Evolutionary conservation across 768 basidiomycete genomes (phyloP).

Genomic region (Suillus subalutaceus): DNA sequence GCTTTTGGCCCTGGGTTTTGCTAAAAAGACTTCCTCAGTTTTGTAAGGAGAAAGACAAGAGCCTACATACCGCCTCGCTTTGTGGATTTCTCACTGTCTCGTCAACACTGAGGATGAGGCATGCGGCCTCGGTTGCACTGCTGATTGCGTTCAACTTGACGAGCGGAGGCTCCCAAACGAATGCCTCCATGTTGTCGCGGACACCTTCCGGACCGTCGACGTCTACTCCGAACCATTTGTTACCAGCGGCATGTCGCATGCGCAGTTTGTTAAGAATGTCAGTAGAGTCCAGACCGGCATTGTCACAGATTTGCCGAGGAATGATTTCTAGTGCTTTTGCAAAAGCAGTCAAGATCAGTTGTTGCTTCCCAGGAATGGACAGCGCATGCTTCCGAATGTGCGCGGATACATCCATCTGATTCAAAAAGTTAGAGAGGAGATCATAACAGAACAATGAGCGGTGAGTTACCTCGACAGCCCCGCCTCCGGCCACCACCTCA

Average conservation of each 20-base stretch:
- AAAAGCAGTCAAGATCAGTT: slow-evolving; percentile 92
- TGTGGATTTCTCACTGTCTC: slow-evolving; percentile 97
- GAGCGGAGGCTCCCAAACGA: slow-evolving; percentile 97
- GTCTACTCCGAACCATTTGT: slow-evolving; percentile 92
- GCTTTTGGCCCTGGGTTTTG: slow-evolving; percentile 84
- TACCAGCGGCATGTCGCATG: slow-evolving; percentile 91
- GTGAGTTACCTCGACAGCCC: slow-evolving; percentile 83
- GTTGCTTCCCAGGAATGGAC: slow-evolving; percentile 93
- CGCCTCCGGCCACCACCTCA: slow-evolving; percentile 96
- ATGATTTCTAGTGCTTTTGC: slow-evolving; percentile 98
- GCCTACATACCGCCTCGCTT: slow-evolving; percentile 77
- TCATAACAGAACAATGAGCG: neutral
- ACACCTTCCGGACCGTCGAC: slow-evolving; percentile 89
- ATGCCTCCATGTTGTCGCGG: slow-evolving; percentile 94
- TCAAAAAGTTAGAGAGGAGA: slow-evolving; percentile 3
- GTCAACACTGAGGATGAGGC: slow-evolving; percentile 92
- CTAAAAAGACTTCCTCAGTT: slow-evolving; percentile 41
- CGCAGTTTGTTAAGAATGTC: slow-evolving; percentile 97
- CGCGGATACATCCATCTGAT: slow-evolving; percentile 97
- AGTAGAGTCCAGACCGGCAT: slow-evolving; percentile 96
- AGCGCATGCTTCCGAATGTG: slow-evolving; percentile 89
- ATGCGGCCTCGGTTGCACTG: slow-evolving; percentile 96
- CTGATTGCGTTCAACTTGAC: slow-evolving; percentile 95
- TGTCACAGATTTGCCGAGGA: slow-evolving; percentile 97
- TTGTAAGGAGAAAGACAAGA: slow-evolving; percentile 5